Conservation (phyloP, 208 protist species). For the Histomonas meleagridis region DNA sequence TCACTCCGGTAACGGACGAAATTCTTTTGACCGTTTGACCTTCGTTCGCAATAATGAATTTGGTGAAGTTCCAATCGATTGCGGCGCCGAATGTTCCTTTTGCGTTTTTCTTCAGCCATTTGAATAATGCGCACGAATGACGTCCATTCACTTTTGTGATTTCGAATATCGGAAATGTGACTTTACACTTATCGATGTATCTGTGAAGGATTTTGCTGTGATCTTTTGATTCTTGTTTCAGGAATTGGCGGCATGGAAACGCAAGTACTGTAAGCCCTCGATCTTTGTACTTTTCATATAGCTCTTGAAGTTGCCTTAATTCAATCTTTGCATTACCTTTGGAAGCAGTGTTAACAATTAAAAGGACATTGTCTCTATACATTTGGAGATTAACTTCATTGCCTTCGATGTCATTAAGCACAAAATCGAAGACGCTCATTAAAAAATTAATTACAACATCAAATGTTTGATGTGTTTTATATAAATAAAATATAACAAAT, state of each 20-base stretch:
- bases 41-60: background rate
- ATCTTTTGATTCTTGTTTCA: background rate
- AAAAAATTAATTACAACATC: too few relatives aligned
- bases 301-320: background rate
- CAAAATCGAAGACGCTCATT: background rate
- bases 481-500: too few relatives aligned
- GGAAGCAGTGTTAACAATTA: slow-evolving; percentile 17
- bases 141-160: slow-evolving; percentile 25
- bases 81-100: background rate
- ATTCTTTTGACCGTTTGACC: background rate
- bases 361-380: background rate
- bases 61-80: slow-evolving; percentile 38
- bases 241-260: slow-evolving; percentile 33
- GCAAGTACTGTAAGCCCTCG: background rate
- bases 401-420: background rate
- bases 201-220: background rate
- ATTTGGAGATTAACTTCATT: background rate
- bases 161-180: slow-evolving; percentile 21
- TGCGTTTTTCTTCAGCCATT: background rate
- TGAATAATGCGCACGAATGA: background rate
- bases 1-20: too few relatives aligned
- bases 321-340: background rate
- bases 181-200: background rate
- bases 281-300: slow-evolving; percentile 34
- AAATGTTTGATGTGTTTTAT: too few relatives aligned